Evolutionary conservation across 306 rosid genomes (phyloP).

Genomic region (Cucurbita ficifolia): DNA sequence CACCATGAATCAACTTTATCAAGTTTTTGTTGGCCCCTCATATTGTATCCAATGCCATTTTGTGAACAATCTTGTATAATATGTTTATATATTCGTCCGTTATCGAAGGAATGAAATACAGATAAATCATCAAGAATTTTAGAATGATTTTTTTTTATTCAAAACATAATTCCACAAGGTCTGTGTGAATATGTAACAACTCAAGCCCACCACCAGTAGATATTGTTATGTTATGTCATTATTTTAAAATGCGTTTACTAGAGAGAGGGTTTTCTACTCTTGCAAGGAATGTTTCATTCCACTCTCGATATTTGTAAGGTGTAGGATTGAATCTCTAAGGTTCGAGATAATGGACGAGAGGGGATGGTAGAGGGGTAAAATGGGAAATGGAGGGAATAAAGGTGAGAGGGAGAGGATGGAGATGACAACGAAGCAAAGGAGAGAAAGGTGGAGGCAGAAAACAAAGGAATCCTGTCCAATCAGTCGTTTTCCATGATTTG

Average conservation of each 20-base stretch:
- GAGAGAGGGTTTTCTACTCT: no score
- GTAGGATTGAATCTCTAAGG: no score
- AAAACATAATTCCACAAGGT: not conserved
- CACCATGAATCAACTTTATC: not conserved
- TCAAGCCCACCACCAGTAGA: no score
- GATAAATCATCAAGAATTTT: not conserved
- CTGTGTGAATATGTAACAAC: no score
- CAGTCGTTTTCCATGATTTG: conserved; percentile 9
- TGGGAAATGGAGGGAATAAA: conserved; percentile 11
- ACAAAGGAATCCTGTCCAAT: conserved; percentile 22
- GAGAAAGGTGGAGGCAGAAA: not conserved
- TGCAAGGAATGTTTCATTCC: no score
- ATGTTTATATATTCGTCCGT: not conserved
- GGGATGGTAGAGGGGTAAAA: not conserved
- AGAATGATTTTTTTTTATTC: no score
- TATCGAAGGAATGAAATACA: not conserved
- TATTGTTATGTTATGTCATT: no score
- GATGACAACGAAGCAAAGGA: conserved; percentile 24
- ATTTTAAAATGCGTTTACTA: no score
- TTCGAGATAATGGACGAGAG: not conserved
- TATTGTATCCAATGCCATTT: not conserved
- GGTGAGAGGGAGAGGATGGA: not conserved
- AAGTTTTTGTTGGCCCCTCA: not conserved
- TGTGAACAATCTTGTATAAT: not conserved
- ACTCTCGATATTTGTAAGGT: no score